Evolutionary conservation across 2,329 filamentous ascomycete genomes (phyloP).

Genomic region (Aciculosporium take): DNA sequence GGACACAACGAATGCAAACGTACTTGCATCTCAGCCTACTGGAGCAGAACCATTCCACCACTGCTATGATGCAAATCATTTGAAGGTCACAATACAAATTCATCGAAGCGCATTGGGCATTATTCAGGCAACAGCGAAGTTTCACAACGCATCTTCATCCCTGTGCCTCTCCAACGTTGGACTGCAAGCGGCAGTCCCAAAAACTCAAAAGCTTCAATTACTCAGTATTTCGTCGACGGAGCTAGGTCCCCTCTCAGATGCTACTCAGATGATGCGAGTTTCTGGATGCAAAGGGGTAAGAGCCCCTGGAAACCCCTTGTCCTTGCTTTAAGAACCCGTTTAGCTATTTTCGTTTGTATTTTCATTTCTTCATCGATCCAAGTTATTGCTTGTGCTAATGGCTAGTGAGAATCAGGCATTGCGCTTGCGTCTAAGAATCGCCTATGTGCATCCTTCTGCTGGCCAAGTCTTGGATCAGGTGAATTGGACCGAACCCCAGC

Average conservation of each 20-base stretch:
- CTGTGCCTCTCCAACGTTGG: constrained; percentile 58
- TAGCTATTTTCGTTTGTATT: background rate
- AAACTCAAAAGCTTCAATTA: constrained; percentile 86
- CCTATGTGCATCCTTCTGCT: constrained; percentile 56
- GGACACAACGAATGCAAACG: constrained; percentile 35
- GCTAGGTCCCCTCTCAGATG: constrained; percentile 62
- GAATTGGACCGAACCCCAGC: constrained; percentile 77
- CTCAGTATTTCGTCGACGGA: constrained; percentile 77
- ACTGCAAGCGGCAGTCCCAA: constrained; percentile 88
- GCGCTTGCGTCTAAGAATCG: constrained; percentile 72
- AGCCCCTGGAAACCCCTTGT: constrained; percentile 14
- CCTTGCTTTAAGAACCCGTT: background rate
- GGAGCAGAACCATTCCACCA: constrained; percentile 42
- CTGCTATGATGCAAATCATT: constrained; percentile 76
- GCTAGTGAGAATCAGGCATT: constrained; percentile 47
- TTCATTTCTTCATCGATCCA: background rate
- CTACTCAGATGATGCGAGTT: constrained; percentile 82
- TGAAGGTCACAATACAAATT: constrained; percentile 67
- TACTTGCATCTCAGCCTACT: constrained; percentile 27
- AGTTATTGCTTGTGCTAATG: background rate
- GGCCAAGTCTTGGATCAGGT: constrained; percentile 78
- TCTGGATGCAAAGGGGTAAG: constrained; percentile 77
- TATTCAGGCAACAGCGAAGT: constrained; percentile 71
- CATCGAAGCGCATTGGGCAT: constrained; percentile 68
- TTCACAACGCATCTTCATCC: constrained; percentile 61